Conservation (phyloP, 192 early-diverging fungal species). For the Linnemannia hyalina region DNA sequence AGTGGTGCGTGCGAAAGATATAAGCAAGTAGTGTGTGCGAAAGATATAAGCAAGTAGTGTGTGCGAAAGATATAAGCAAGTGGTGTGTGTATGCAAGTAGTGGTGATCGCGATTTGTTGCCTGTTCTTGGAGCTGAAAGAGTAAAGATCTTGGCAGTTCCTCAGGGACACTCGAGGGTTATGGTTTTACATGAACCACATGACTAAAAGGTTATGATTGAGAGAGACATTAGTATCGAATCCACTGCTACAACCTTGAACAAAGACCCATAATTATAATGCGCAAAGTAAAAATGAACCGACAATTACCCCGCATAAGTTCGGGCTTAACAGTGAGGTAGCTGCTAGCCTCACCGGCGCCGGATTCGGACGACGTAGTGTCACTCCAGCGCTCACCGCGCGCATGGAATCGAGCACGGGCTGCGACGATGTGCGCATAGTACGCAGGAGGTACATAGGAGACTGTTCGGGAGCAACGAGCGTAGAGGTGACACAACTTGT, state of each 20-base stretch:
- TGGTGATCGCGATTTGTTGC: not conserved
- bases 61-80: too few relatives aligned
- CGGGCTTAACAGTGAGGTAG: conserved; percentile 56
- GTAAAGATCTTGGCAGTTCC: not conserved
- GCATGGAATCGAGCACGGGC: conserved; percentile 88
- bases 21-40: too few relatives aligned
- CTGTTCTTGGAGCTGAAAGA: not conserved
- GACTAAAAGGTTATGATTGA: not conserved
- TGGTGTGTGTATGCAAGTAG: too few relatives aligned
- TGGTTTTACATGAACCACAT: not conserved
- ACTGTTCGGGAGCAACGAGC: conserved; percentile 90
- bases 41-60: too few relatives aligned
- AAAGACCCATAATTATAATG: not conserved
- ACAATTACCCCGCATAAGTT: conserved; percentile 44
- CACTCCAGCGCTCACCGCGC: conserved; percentile 65
- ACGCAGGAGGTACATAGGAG: conserved; percentile 88
- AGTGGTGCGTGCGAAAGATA: too few relatives aligned
- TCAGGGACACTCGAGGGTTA: not conserved
- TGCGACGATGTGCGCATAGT: conserved; percentile 94
- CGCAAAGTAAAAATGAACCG: not conserved
- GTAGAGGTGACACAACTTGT: conserved; percentile 91
- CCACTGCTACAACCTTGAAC: not conserved
- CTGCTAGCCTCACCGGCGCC: conserved; percentile 14
- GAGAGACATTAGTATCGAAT: not conserved
- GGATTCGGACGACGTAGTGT: conserved; percentile 47